Conservation (phyloP, 768 basidiomycete species). For the Hygrophoropsis aurantiaca region DNA sequence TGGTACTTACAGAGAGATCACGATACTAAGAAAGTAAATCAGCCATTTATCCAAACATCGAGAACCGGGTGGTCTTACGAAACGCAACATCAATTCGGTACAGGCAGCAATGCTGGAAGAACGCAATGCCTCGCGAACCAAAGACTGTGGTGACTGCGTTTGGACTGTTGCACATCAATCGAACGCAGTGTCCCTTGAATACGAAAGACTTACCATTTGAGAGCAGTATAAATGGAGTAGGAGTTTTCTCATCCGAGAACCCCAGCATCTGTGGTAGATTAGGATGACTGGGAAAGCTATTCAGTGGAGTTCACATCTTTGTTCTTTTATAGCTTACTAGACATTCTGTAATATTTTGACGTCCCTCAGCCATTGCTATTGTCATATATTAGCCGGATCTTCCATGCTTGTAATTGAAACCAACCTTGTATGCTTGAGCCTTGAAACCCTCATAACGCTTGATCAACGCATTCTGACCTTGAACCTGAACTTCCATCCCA, state of each 20-base stretch:
- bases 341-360: conserved; percentile 50
- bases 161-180: conserved; percentile 39
- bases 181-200: too few species aligned
- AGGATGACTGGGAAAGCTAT: conserved; percentile 38
- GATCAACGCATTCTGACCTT: conserved; percentile 40
- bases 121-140: conserved; percentile 36
- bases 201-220: conserved; percentile 41
- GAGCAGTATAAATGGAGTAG: conserved; percentile 51
- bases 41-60: neutral
- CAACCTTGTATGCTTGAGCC: conserved; percentile 32
- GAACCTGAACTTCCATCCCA: conserved; percentile 38
- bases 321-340: conserved; percentile 34
- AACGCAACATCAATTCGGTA: conserved; percentile 31
- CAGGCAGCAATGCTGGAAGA: conserved; percentile 38
- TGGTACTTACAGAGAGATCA: conserved; percentile 35
- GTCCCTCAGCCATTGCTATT: conserved; percentile 49
- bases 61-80: conserved; percentile 21
- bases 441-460: conserved; percentile 44
- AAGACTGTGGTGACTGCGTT: conserved; percentile 40
- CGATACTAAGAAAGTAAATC: conserved; percentile 32
- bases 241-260: conserved; percentile 43
- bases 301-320: neutral
- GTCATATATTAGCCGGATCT: neutral
- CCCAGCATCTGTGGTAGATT: conserved; percentile 55
- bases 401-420: neutral